A percentile compares a stretch with the other conserved stretches of the same genome.
Evolutionary conservation across 2,329 filamentous ascomycete genomes (phyloP).

Genomic region (Coniochaeta hoffmannii): DNA sequence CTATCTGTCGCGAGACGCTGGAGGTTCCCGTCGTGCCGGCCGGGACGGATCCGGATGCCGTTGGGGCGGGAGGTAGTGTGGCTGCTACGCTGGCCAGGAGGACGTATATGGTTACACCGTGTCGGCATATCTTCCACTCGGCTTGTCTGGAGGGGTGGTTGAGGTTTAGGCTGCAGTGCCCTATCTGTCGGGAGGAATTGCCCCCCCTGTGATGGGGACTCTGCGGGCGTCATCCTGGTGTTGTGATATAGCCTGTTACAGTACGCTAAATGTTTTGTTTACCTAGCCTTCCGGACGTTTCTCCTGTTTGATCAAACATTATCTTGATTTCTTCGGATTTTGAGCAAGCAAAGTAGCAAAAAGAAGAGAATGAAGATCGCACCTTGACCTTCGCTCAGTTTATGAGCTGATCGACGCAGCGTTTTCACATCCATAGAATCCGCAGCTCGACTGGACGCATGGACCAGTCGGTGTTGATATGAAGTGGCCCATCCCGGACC

Average conservation of each 20-base stretch:
- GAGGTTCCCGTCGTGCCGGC: slow-evolving; percentile 75
- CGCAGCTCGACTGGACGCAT: no score
- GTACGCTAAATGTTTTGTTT: no score
- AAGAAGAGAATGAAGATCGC: no score
- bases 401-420: no score
- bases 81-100: slow-evolving; percentile 69
- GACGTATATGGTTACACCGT: slow-evolving; percentile 95
- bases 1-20: slow-evolving; percentile 87
- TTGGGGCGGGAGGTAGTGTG: slow-evolving; percentile 38
- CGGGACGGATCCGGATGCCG: slow-evolving; percentile 34
- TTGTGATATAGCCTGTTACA: no score
- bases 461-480: no score
- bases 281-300: neutral
- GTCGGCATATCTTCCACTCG: slow-evolving; percentile 91
- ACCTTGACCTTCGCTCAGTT: no score
- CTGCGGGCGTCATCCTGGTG: neutral
- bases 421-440: no score
- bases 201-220: slow-evolving; percentile 61
- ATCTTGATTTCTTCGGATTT: no score
- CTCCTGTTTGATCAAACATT: neutral
- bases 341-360: no score
- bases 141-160: slow-evolving; percentile 93
- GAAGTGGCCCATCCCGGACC: neutral
- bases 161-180: slow-evolving; percentile 85
- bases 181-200: slow-evolving; percentile 85